These are phyloP conservation scores for Sclerotinia sclerotiorum DNA, from an alignment of 2,329 filamentous ascomycete species.

Conservation along the genomic window DNA sequence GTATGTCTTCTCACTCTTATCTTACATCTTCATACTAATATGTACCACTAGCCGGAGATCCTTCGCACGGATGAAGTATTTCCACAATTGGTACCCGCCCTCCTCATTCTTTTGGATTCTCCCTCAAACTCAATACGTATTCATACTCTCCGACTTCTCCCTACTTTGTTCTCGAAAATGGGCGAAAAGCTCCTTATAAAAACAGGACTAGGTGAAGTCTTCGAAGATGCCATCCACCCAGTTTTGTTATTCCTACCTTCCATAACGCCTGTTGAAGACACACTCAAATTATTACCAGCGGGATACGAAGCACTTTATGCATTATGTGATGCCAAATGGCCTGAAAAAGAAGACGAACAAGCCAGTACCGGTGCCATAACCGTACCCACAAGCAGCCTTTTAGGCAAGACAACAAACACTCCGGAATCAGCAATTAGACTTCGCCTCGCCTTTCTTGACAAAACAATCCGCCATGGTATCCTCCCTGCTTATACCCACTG, in stretches of 20 bases:
- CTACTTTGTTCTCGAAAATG: conserved; percentile 55
- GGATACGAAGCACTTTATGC: conserved; percentile 67
- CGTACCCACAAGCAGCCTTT: not conserved
- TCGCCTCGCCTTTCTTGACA: conserved; percentile 50
- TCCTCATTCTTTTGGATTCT: conserved; percentile 70
- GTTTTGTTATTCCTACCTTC: conserved; percentile 74
- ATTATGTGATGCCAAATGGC: conserved; percentile 46
- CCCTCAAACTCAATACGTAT: conserved; percentile 49
- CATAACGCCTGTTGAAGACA: conserved; percentile 72
- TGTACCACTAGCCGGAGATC: not conserved
- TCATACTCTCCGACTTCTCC: conserved; percentile 55
- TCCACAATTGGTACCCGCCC: conserved; percentile 67
- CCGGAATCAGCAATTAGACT: conserved; percentile 21
- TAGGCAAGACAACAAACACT: not conserved
- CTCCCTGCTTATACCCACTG: conserved; percentile 58
- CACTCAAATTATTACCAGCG: conserved; percentile 59
- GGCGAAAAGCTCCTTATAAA: conserved; percentile 53
- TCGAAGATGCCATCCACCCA: conserved; percentile 68
- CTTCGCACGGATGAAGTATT: conserved; percentile 51
- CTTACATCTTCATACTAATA: conserved; percentile 5
- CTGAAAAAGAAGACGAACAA: conserved; percentile 20
- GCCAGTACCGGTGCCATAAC: conserved; percentile 24
- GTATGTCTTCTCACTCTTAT: conserved; percentile 42
- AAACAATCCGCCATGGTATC: conserved; percentile 56
- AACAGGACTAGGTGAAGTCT: conserved; percentile 66